phyloP scores from a whole-genome alignment of 2,329 filamentous ascomycete genomes.

The Scedosporium boydii region DNA sequence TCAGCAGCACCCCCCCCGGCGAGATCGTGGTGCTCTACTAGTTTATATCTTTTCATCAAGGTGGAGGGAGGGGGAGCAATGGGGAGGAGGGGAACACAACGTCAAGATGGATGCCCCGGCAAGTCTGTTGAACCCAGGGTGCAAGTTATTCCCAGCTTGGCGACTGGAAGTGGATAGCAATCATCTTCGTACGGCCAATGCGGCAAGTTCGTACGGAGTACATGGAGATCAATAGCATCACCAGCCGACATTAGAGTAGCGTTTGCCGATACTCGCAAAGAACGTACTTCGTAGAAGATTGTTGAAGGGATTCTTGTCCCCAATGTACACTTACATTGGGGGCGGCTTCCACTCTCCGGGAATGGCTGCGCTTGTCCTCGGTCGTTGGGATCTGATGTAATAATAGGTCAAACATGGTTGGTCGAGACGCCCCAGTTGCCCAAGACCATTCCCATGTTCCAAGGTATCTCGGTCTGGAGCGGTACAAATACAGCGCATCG shows the following conservation, averaged over 20 bases:
- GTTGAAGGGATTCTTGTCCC: not conserved
- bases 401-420: slow-evolving; percentile 4
- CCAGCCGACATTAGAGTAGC: not conserved
- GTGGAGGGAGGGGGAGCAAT: not conserved
- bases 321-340: not conserved
- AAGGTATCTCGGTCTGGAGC: not conserved
- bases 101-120: not conserved
- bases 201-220: not conserved
- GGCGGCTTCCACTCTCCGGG: not conserved
- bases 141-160: slow-evolving; percentile 1
- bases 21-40: not conserved
- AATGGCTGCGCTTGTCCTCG: not conserved
- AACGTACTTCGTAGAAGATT: not conserved
- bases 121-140: not conserved
- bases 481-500: not conserved
- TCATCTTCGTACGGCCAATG: not conserved
- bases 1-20: not conserved
- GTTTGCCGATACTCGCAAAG: not conserved
- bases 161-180: slow-evolving; percentile 1
- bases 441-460: not conserved
- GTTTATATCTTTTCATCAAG: not conserved
- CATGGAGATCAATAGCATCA: not conserved
- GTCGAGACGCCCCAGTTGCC: not conserved
- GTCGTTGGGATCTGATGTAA: slow-evolving; percentile 3
- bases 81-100: not conserved